Base-by-base conservation (phyloP, 352 stramenopile genomes). In the Peronosclerospora sorghi region DNA sequence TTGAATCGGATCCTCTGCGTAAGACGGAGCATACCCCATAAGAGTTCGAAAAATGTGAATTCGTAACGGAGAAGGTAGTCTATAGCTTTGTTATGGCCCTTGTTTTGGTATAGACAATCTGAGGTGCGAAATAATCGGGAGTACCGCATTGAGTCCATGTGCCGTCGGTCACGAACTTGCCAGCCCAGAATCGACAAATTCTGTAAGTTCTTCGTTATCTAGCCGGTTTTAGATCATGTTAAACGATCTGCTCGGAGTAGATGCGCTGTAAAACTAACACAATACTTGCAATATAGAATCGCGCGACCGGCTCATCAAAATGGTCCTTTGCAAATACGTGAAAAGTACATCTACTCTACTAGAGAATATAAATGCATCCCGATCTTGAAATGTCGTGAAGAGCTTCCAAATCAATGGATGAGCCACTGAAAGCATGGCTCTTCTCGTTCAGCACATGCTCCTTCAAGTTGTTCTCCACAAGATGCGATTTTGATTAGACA, bases 361-460 rank as follows among this genome's bases (percentile, higher is more conserved):
- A 97, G 59, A 48, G 97, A 77, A 49, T 95, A 96, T 8, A 97
- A 59, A 42, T 83, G 86, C 19, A 82, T 87, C 39, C n/a, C 67
- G 74, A 59, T 97, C 86, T 58, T 96, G 88, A 64, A 94, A 90
- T 30, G 78, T 87, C 28, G 59, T 79, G 48, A 76, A 80, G 13
- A 97, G 71, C 54, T 95, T 93, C 40, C 96, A 67, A 46, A 96
- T 95, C 52, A 95, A 95, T 35, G 84, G 88, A 40, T 96, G 84
- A 43, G 91, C 70, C 26, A 96, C 56, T 45, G 78, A 68, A 28
- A 81, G 64, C 68, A 97, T 87, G 19, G 96, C 78, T 63, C 40
- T 96, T 92, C 45, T 97, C 88, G 44, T 95, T 95, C 46, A 95
- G 59, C 21, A 96, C 76, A 55, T 97, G 88, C 48, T 94, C 83